Evolutionary conservation across 2,329 filamentous ascomycete species (phyloP), one percentile per base, ranked within the genome.

Genomic region (Aspergillus sp.): DNA sequence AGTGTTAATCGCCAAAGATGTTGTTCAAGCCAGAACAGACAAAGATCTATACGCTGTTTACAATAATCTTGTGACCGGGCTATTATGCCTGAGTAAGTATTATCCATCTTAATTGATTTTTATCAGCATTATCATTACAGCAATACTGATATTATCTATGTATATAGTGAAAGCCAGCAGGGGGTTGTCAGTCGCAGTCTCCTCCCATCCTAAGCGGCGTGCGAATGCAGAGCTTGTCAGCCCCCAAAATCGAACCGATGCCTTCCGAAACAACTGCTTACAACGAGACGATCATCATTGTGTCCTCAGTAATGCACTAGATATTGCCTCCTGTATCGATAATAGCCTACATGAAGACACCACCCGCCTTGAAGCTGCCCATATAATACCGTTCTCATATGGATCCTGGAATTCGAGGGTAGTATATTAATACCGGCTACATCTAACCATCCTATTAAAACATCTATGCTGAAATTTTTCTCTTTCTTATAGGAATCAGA

Each of bases 321-420:
- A 47, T 14, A 2, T 4, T 0, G 14, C 37, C 8, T 21, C 23
- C 15, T 53, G 43, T 31, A 12, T 7, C 4, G n/a, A 21, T 9
- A 12, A n/a, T 35, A 35, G 12, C 11, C 15, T 3, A 6, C 49
- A 49, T 4, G 33, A 23, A 6, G 45, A 12, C 21, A 23, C 17
- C 14, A 14, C 4, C 8, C 14, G 4, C 3, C n/a, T 55, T 15
- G 41, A 56, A 37, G 37, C 24, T 4, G 47, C 52, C 3, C 52
- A 44, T 39, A 59, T 59, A 2, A 59, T 59, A 6, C 52, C 46
- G 4, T 53, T 52, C 21, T 21, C 52, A 2, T 52, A 56, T 23
- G 47, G 37, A 11, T 49, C 41, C 5, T 59, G 52, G 52, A 33
- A 48, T 1, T n/a, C 44, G 11, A n/a, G 33, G 23, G 7, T n/a